Conservation (phyloP, 768 basidiomycete genomes). For the Termitomyces sp. region DNA sequence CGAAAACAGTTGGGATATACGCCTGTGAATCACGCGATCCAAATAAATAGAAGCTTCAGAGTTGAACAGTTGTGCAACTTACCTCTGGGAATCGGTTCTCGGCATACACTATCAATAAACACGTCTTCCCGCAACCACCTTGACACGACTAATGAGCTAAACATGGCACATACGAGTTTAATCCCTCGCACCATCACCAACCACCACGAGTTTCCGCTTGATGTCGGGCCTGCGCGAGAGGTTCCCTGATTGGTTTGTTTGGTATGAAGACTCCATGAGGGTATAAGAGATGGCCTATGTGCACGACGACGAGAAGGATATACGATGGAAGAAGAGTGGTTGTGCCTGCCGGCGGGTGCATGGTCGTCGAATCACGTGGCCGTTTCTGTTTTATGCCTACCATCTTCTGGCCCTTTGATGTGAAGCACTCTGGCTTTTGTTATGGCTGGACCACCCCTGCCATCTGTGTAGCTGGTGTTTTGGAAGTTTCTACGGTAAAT, state of each 20-base stretch:
- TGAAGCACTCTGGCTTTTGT: constrained; percentile 38
- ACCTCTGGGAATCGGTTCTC: constrained; percentile 97
- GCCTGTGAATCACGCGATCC: constrained; percentile 43
- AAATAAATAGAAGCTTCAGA: constrained; percentile 12
- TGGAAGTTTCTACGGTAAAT: constrained; percentile 28
- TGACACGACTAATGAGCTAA: constrained; percentile 16
- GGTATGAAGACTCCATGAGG: constrained; percentile 23
- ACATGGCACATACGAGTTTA: neutral
- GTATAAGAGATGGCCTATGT: constrained; percentile 8
- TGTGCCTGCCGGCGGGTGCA: neutral
- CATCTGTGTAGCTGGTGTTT: constrained; percentile 48
- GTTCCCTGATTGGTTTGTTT: constrained; percentile 19
- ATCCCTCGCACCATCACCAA: constrained; percentile 67
- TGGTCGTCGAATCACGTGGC: constrained; percentile 21
- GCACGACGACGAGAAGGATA: neutral
- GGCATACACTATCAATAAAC: constrained; percentile 93
- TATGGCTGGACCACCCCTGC: constrained; percentile 53
- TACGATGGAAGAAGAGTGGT: constrained; percentile 3
- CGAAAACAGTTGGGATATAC: constrained; percentile 91
- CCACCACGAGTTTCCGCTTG: constrained; percentile 85
- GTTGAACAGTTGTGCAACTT: constrained; percentile 15
- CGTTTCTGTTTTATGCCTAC: constrained; percentile 20
- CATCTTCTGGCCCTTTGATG: constrained; percentile 57
- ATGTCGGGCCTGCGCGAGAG: constrained; percentile 60
- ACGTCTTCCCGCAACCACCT: constrained; percentile 92